Evolutionary conservation across 495 filamentous ascomycete species (phyloP), one percentile per base, ranked within the genome.

Genomic region (Penicillium cataractarum): DNA sequence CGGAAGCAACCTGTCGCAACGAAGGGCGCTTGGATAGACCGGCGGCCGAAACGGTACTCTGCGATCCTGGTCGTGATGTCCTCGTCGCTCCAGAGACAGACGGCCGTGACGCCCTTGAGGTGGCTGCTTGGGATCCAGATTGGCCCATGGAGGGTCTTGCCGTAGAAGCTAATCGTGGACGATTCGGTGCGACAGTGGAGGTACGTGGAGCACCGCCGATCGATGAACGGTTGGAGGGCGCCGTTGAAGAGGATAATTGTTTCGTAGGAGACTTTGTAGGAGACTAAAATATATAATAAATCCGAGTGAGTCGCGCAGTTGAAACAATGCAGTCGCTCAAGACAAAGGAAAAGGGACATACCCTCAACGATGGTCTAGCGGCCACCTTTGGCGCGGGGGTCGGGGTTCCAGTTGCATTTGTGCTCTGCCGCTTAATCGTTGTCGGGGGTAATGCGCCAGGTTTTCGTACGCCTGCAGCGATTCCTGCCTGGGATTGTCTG

Each of bases 221-320:
- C 1, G 78, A 78, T 2, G 76, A 66, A 42, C 74, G 72, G 51
- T 78, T 83, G 6, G 89, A 88, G 26, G 80, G 73, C 21, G 82
- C 78, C 32, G 88, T 87, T 17, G 87, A 77, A 3, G 81, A 68
- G 2, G 84, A 80, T 10, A 91, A 74, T 62, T 91, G 90, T 71
- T 96, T 94, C 10, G 90, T 92, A 8, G 92, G 91, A 5, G 89
- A 92, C 68, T 91, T 92, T 0, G 84, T 87, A 6, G 92, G 91
- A 31, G 90, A 91, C 89, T 92, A 65, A 37, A 60, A 44, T 32
- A 39, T 53, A 24, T 6, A 39, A 15, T 2, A 39, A 44, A 12
- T 35, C 37, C 2, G 22, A 22, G 29, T 54, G n/a, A 54, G 51
- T 54, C 27, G 29, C 32, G 19, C 17, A 37, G 27, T 37, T 22